phyloP scores from a whole-genome alignment of 108 stramenopile genomes.

The Aurantiochytrium sp. region DNA sequence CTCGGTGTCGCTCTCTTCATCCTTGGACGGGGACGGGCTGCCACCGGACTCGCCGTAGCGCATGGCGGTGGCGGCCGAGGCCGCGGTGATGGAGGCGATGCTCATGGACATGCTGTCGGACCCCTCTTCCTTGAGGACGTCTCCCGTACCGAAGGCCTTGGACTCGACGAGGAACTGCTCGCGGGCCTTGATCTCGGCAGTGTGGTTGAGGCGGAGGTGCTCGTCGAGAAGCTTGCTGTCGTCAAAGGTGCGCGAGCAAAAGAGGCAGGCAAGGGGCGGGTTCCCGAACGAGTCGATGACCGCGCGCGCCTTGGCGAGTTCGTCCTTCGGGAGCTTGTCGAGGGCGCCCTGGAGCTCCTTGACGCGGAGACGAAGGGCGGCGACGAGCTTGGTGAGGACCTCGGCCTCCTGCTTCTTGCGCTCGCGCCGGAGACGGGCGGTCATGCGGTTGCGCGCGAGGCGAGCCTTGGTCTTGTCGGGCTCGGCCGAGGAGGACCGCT shows the following conservation, averaged over 20 bases:
- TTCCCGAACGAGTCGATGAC: neutral
- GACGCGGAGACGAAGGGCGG: neutral
- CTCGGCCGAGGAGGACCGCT: neutral
- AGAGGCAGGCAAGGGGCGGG: neutral
- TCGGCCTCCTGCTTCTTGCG: conserved; percentile 25
- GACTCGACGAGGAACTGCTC: conserved; percentile 21
- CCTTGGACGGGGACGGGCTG: neutral
- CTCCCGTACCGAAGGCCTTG: neutral
- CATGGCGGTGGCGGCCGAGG: neutral
- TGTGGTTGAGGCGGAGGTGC: neutral
- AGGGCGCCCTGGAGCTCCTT: conserved; percentile 4
- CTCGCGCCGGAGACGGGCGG: conserved; percentile 8
- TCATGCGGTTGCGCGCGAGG: conserved; percentile 20
- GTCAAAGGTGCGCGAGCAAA: conserved; percentile 1
- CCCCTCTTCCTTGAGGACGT: neutral
- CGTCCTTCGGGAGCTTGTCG: neutral
- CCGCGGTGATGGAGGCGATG: neutral
- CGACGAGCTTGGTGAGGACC: neutral
- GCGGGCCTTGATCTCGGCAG: conserved; percentile 25
- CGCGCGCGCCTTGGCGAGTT: neutral
- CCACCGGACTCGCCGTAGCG: too few relatives aligned
- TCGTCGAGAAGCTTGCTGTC: neutral
- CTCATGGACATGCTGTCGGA: neutral
- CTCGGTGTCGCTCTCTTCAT: neutral
- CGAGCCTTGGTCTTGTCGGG: neutral